Percentiles rank a stretch among this genome's conserved stretches.
Conservation (phyloP, 108 stramenopile genomes). For the Cyclotella baltica region DNA sequence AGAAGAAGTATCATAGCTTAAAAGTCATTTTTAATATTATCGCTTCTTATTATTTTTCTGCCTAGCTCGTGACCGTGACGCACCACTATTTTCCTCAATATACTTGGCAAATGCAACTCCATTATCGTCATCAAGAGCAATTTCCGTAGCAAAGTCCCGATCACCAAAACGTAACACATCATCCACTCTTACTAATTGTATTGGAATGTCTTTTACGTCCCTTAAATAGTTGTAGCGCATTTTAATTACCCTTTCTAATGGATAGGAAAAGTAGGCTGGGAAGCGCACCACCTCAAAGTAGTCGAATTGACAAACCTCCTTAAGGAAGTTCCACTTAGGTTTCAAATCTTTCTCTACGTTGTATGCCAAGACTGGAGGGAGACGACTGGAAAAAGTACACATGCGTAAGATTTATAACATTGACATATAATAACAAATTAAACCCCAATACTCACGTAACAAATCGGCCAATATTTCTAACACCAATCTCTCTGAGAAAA, state of each 20-base stretch:
- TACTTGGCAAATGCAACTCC: slow-evolving; percentile 62
- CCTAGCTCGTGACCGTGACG: slow-evolving; percentile 26
- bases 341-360: slow-evolving; percentile 72
- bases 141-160: slow-evolving; percentile 70
- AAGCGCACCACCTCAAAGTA: slow-evolving; percentile 72
- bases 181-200: slow-evolving; percentile 63
- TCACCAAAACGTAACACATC: slow-evolving; percentile 79
- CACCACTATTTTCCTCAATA: slow-evolving; percentile 40
- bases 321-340: slow-evolving; percentile 83
- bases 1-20: no score
- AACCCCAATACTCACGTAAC: slow-evolving; percentile 47
- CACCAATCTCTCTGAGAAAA: slow-evolving; percentile 68
- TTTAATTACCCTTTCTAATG: slow-evolving; percentile 74
- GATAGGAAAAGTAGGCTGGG: slow-evolving; percentile 87
- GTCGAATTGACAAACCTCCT: slow-evolving; percentile 61
- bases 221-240: slow-evolving; percentile 73
- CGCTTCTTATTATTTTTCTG: slow-evolving; percentile 24
- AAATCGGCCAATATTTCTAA: slow-evolving; percentile 74
- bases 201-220: slow-evolving; percentile 61
- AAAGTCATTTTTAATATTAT: not conserved
- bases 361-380: slow-evolving; percentile 82
- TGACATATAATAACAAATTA: not conserved
- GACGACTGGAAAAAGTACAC: slow-evolving; percentile 20
- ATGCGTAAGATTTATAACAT: not conserved
- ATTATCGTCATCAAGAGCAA: slow-evolving; percentile 68